Evolutionary conservation across 225 moss, liverwort and hornwort species (phyloP), one percentile per base, ranked within the genome.

Genomic region (Climacium dendroides): DNA sequence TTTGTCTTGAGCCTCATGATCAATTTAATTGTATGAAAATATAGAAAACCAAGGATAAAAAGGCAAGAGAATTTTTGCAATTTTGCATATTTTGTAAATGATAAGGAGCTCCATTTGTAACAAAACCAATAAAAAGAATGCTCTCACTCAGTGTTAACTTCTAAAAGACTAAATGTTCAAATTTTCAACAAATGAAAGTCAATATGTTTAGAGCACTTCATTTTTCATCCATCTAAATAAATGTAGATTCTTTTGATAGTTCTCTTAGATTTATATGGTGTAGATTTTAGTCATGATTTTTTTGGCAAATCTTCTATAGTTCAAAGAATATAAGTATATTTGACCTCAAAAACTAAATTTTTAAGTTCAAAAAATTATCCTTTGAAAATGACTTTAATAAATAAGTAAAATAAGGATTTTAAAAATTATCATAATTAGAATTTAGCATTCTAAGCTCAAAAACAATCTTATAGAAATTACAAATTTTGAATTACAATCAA

Each of bases 361-460:
- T 6, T 5, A 16, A 43, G 1, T 43, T 26, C 17, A 43, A 16
- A 45, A 45, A 29, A 10, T 10, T 29, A 17, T 0, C 8, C 6
- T 28, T 17, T 43, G 16, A 70, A 24, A 14, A 15, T 1, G 1
- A 25, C 8, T 70, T 70, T 15, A 25, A 41, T 39, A 70, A 70
- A 41, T 41, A 41, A 25, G 1, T 15, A 15, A 4, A 39, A 71
- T 25, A 70, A 43, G 6, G 4, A 39, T 4, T 6, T 5, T 13
- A 2, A 10, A 45, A 47, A 11, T 73, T 0, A 11, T 0, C 18
- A 29, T 47, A 9, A 45, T 16, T 9, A 28, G 0, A 72, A 45
- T 5, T 71, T 45, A 28, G 14, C 2, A 28, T 45, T 15, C 0
- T 28, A 1, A 43, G 10, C 0, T 28, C 1, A 10, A 17, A 28